Conservation (phyloP, 805 yeast species). For the Wickerhamiella vanderwaltii region DNA sequence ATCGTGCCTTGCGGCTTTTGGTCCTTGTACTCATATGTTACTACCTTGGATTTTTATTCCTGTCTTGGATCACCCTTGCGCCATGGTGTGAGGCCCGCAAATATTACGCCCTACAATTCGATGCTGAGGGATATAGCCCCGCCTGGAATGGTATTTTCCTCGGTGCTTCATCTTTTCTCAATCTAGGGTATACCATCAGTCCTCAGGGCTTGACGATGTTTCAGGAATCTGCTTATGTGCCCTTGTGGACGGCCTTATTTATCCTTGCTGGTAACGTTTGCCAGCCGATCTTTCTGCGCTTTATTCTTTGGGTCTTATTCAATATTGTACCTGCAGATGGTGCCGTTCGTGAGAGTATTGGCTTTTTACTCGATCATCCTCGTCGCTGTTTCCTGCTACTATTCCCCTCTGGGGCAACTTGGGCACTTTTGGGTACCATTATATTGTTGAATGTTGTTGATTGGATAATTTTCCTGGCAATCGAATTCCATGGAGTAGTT, state of each 20-base stretch:
- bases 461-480: constrained; percentile 61
- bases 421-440: constrained; percentile 61
- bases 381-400: constrained; percentile 89
- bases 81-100: constrained; percentile 36
- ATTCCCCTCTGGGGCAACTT: constrained; percentile 86
- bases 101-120: constrained; percentile 26
- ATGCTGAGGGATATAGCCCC: constrained; percentile 51
- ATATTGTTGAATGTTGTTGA: constrained; percentile 65
- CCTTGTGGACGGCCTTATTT: constrained; percentile 53
- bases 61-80: constrained; percentile 36
- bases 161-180: constrained; percentile 67
- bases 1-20: constrained; percentile 71
- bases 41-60: constrained; percentile 64
- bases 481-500: constrained; percentile 43
- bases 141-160: constrained; percentile 94
- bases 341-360: constrained; percentile 51
- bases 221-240: constrained; percentile 47
- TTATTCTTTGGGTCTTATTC: constrained; percentile 68
- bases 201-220: constrained; percentile 70
- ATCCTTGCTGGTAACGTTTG: constrained; percentile 91
- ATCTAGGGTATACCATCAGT: constrained; percentile 71
- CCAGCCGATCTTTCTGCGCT: constrained; percentile 72
- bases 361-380: constrained; percentile 86
- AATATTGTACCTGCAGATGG: constrained; percentile 48
- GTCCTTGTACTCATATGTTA: constrained; percentile 43